Conservation (phyloP, 1,284 basidiomycete species). For the Peniophora sp. region DNA sequence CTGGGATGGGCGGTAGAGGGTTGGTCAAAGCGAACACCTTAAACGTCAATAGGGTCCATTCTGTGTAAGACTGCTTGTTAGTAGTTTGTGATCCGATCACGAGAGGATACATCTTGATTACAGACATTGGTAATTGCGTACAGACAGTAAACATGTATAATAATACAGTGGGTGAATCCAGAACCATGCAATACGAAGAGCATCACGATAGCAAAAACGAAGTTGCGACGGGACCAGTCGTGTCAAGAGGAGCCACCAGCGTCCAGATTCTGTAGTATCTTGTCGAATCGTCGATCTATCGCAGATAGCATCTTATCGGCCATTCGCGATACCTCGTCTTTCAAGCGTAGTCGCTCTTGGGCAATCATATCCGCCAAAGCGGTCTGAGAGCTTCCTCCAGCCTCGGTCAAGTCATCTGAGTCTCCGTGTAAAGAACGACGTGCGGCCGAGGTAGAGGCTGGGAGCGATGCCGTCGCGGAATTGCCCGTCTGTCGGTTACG, state of each 20-base stretch:
- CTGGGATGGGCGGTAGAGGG: slow-evolving; percentile 1
- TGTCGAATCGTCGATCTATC: too few relatives aligned
- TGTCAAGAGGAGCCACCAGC: too few relatives aligned
- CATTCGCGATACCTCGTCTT: too few relatives aligned
- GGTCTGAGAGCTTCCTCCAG: too few relatives aligned
- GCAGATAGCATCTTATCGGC: too few relatives aligned
- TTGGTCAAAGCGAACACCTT: neutral
- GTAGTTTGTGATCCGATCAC: neutral
- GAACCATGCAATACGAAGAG: neutral
- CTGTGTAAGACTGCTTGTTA: slow-evolving; percentile 4
- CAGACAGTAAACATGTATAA: neutral
- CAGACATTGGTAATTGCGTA: neutral
- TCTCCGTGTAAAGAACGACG: neutral
- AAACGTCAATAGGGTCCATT: too few relatives aligned
- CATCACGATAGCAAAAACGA: neutral
- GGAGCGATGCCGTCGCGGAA: neutral
- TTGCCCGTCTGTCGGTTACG: neutral
- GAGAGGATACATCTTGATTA: neutral
- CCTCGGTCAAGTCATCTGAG: too few relatives aligned
- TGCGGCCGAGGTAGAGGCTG: neutral
- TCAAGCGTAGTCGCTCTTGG: too few relatives aligned
- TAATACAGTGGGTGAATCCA: neutral
- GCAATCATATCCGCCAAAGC: too few relatives aligned
- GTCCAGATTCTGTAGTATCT: too few relatives aligned
- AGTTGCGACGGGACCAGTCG: too few relatives aligned